Evolutionary conservation across 768 basidiomycete species (phyloP), one percentile per base, ranked within the genome.

Genomic region (Amylocystis lapponica): DNA sequence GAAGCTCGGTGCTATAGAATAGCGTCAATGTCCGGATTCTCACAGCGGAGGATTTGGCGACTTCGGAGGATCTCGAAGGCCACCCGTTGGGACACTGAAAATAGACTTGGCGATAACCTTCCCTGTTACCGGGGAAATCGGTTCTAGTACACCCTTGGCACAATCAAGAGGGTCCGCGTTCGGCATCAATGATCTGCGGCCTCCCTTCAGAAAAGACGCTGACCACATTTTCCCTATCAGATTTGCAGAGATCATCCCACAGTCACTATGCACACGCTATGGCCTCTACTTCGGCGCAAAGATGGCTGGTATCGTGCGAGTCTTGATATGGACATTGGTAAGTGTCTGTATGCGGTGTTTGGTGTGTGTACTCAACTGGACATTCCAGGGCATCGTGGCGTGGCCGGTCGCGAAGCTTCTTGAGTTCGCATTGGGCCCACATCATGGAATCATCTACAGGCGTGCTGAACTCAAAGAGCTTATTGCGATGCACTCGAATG

Each of bases 381-480:
- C n/a, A 4, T 12, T 27, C 10, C 30, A 89, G 86, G 81, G 77
- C 4, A 62, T 87, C 12, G 64, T 94, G 34, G 72, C 88, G 2
- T 93, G 87, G 86, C 91, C 91, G 2, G 78, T 91, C 6, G 86
- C 91, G 0, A 90, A 89, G 57, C 54, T 93, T 0, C 72, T 93
- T 8, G 86, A 91, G 54, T 74, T 78, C 45, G 75, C 75, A 3
- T 74, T 95, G 4, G 91, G 91, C 5, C 66, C 81, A 0, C 88
- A 93, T 60, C 88, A 92, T 56, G 92, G 92, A 19, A 90, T 94
- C 58, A 90, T 94, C 37, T 95, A 94, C 54, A 76, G 91, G 6
- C 76, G 90, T 41, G 78, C 75, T 45, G 64, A 95, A 58, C 72
- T 95, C 22, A 91, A 93, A 55, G 91, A 94, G 58, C 67, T 95